Evolutionary conservation across 129 eudicot species (phyloP).

Genomic region (Escallonia rubra): DNA sequence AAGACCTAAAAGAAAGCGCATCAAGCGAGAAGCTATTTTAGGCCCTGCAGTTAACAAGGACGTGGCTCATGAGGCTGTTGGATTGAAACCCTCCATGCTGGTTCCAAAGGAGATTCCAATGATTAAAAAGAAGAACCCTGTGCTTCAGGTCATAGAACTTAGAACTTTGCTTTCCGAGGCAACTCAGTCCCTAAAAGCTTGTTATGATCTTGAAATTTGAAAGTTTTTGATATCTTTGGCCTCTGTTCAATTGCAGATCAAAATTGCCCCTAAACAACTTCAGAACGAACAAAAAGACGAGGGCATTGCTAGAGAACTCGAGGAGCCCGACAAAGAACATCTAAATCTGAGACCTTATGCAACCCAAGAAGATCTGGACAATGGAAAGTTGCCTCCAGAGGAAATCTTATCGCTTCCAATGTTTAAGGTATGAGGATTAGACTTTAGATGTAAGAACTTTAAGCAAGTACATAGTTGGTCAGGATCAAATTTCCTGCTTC

Average conservation of each 20-base stretch:
- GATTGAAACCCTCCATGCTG: slow-evolving; percentile 68
- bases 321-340: slow-evolving; percentile 18
- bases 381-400: slow-evolving; percentile 80
- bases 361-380: slow-evolving; percentile 60
- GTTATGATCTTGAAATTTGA: not conserved
- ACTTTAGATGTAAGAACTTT: not conserved
- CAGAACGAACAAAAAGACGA: slow-evolving; percentile 45
- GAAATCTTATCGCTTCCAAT: slow-evolving; percentile 86
- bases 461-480: not conserved
- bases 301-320: slow-evolving; percentile 21
- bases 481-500: no score
- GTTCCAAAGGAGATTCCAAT: slow-evolving; percentile 86
- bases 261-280: slow-evolving; percentile 53
- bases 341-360: slow-evolving; percentile 38
- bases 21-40: slow-evolving; percentile 63
- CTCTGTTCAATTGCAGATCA: slow-evolving; percentile 48
- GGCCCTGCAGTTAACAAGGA: slow-evolving; percentile 89
- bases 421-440: slow-evolving; percentile 66
- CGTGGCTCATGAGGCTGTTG: slow-evolving; percentile 94
- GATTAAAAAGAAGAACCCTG: slow-evolving; percentile 76
- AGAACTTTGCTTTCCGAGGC: not conserved
- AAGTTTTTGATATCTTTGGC: not conserved
- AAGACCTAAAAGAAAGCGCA: slow-evolving; percentile 48
- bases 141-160: slow-evolving; percentile 61
- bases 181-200: not conserved